A percentile compares a stretch with the other conserved stretches of the same genome.
These are phyloP conservation scores for Aspergillus tubingensis DNA, from an alignment of 2,329 filamentous ascomycete species.

Conservation along the genomic window DNA sequence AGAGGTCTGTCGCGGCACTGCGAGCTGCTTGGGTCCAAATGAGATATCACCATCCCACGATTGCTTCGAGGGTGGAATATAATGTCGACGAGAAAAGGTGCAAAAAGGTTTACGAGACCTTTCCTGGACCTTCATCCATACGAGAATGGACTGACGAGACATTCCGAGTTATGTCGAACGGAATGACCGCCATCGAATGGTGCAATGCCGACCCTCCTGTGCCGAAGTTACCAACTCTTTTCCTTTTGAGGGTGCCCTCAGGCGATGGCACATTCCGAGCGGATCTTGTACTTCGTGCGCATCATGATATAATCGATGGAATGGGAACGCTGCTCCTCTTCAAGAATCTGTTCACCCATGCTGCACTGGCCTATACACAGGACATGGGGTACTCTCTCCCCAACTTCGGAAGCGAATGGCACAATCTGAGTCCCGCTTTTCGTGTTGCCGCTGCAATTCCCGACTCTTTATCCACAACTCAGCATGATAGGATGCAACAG, in stretches of 20 bases:
- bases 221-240: slow-evolving; percentile 25
- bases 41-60: slow-evolving; percentile 27
- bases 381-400: slow-evolving; percentile 9
- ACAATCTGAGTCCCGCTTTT: slow-evolving; percentile 26
- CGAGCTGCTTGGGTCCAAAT: slow-evolving; percentile 25
- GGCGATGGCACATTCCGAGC: not conserved
- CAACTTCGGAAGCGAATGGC: slow-evolving; percentile 22
- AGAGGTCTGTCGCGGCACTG: slow-evolving; percentile 1
- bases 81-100: slow-evolving; percentile 14
- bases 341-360: slow-evolving; percentile 22
- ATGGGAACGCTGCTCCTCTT: slow-evolving; percentile 25
- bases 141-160: slow-evolving; percentile 22
- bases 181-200: slow-evolving; percentile 24
- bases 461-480: slow-evolving; percentile 6
- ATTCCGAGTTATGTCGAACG: slow-evolving; percentile 17
- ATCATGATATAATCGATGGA: slow-evolving; percentile 29
- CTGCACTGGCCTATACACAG: slow-evolving; percentile 14
- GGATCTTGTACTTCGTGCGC: slow-evolving; percentile 25
- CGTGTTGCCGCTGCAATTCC: slow-evolving; percentile 24
- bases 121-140: not conserved
- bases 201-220: slow-evolving; percentile 30
- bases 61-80: slow-evolving; percentile 27
- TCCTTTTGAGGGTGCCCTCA: slow-evolving; percentile 18
- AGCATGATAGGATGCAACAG: slow-evolving; percentile 9
- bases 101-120: slow-evolving; percentile 25